phyloP scores from a whole-genome alignment of 1,284 basidiomycete genomes.

The Tylopilus orsonianus region DNA sequence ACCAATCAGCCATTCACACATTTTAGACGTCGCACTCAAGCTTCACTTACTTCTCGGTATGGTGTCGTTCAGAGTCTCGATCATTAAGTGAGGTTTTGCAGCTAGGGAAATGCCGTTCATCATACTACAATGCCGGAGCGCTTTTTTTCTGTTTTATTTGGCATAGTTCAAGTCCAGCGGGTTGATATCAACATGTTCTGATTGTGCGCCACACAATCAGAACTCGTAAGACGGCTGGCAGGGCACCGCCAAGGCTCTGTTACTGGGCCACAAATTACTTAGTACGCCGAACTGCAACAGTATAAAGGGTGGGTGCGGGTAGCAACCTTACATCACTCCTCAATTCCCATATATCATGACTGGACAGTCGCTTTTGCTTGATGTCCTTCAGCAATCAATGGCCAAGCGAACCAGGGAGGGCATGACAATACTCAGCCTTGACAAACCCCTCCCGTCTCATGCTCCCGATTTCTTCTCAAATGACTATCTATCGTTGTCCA shows the following conservation, averaged over 20 bases:
- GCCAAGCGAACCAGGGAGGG: slow-evolving; percentile 4
- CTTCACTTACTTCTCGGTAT: neutral
- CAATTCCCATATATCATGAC: slow-evolving; percentile 10
- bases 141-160: too few species aligned
- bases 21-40: neutral
- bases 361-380: slow-evolving; percentile 8
- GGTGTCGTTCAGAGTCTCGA: too few species aligned
- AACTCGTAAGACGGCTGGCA: too few species aligned
- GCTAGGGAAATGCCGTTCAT: too few species aligned
- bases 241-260: too few species aligned
- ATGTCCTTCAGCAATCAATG: slow-evolving; percentile 20
- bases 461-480: slow-evolving; percentile 54
- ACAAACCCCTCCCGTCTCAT: slow-evolving; percentile 37
- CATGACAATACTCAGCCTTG: slow-evolving; percentile 10
- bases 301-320: slow-evolving; percentile 12
- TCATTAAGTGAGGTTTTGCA: too few species aligned
- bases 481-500: slow-evolving; percentile 60
- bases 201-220: too few species aligned
- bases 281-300: too few species aligned
- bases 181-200: too few species aligned
- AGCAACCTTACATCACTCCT: neutral
- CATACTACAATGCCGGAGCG: too few species aligned
- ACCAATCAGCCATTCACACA: neutral
- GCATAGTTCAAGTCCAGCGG: too few species aligned
- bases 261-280: too few species aligned